Evolutionary conservation across 1,284 basidiomycete genomes (phyloP), one percentile per base, ranked within the genome.

Genomic region (Exobasidium cylindrosporum): DNA sequence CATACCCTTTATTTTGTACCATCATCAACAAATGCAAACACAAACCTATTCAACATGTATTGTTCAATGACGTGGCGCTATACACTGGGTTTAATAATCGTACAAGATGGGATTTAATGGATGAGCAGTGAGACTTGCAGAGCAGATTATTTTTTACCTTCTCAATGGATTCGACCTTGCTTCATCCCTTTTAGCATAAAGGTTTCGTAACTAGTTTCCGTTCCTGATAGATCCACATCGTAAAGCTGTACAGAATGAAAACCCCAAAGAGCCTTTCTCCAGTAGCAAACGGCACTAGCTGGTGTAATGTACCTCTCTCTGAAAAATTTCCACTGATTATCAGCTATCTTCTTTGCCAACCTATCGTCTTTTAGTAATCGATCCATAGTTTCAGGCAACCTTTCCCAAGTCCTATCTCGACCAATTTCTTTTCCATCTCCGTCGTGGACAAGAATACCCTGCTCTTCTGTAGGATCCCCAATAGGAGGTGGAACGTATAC

Each of bases 291-390:
- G 1, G 72, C 73, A 26, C 54, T 60, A 2, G 68, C 71, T 4
- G 72, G 69, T 50, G 60, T 62, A 49, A 75, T 58, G 52, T 75
- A 75, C 24, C 74, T 57, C 40, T 76, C 67, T 24, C 74, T 50
- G 62, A 77, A 77, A 24, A 63, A 75, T 21, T 28, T 54, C 72
- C 69, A 75, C 49, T 73, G 72, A 47, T 75, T 77, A 23, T 73
- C 68, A 1, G 74, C 74, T 54, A 77, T 77, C 3, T 64, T 32
- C 32, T 70, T 68, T 4, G 74, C 73, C 23, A 58, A 60, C 4
- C 26, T 61, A 49, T 77, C 74, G 54, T 77, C 60, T 1, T 17
- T 4, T 6, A 77, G 26, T 30, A 77, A 60, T 11, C 57, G 52
- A 13, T 76, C 68, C 74, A 77, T 77, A 11, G 67, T 64, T 57